Base-by-base conservation (phyloP, 2,329 filamentous ascomycete genomes). In the Claviceps sp. region DNA sequence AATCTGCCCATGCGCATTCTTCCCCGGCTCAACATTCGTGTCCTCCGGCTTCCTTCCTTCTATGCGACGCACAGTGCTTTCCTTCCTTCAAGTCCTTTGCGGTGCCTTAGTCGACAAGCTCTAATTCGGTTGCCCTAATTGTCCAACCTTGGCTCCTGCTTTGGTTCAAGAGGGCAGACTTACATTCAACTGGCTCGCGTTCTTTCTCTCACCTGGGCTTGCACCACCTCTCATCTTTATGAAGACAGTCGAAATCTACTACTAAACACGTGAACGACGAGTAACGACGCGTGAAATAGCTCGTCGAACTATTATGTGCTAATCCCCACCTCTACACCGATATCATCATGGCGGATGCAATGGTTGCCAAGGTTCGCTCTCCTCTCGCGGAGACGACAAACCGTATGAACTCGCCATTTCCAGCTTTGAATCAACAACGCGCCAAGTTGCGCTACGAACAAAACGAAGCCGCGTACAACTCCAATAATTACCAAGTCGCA, bases 321-420 rank as follows among this genome's bases (percentile, higher is more conserved):
- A 63, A 65, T 62, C 50, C 56, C 52, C 38, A 50, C 56, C 50
- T 49, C 50, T 52, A 54, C 40, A 54, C 58, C 52, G 52, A 57
- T 50, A 50, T 55, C 55, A 58, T 37, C 52, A 61, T 61, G 59
- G 60, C 68, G 51, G 67, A 70, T 47, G 56, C 56, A 40, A 59
- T 59, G 55, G 60, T 60, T 58, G 58, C 62, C 54, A 62, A 58
- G 50, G 50, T 55, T 55, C 70, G 70, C 52, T 60, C 65, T 50
- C 75, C 75, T 44, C 64, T 78, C 45, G 67, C 67, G 37, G 75
- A 78, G 61, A 72, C 73, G 22, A 70, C 68, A 26, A 67, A 71
- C 55, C 70, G 74, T 56, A 64, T 73, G 57, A 77, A 76, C 58
- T 69, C 71, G 26, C 60, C 64, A 18, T 63, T 63, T 54, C 59